phyloP scores from a whole-genome alignment of 352 stramenopile species.

The Pythium coloratum region DNA sequence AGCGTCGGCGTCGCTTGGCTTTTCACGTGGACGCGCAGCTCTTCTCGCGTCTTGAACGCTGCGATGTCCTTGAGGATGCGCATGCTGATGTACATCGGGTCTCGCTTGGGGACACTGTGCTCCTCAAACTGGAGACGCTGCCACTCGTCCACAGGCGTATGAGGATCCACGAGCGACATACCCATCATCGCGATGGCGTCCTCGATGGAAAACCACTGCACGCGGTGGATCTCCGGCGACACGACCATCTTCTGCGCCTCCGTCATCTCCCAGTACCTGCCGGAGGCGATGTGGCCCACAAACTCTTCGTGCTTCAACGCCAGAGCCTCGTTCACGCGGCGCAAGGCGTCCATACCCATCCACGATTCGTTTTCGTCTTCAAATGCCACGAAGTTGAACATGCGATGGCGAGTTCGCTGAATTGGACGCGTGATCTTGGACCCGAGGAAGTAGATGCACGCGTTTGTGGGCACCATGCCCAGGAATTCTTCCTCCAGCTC shows the following conservation, averaged over 20 bases:
- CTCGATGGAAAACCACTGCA: slow-evolving; percentile 60
- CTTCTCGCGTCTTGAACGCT: slow-evolving; percentile 23
- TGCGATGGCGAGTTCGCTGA: slow-evolving; percentile 44
- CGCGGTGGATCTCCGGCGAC: slow-evolving; percentile 52
- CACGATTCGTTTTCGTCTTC: slow-evolving; percentile 50
- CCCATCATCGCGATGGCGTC: slow-evolving; percentile 50
- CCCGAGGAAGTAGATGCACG: slow-evolving; percentile 37
- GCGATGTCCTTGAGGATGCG: slow-evolving; percentile 42
- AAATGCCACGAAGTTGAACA: slow-evolving; percentile 74
- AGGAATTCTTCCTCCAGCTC: slow-evolving; percentile 62
- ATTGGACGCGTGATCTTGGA: slow-evolving; percentile 52
- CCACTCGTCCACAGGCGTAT: slow-evolving; percentile 42
- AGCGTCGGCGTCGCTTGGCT: slow-evolving; percentile 27
- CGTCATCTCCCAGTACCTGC: slow-evolving; percentile 42
- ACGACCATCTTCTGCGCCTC: slow-evolving; percentile 43
- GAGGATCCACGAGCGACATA: slow-evolving; percentile 27
- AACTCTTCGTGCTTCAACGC: slow-evolving; percentile 42
- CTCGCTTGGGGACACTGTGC: slow-evolving; percentile 37
- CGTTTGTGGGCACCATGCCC: slow-evolving; percentile 27
- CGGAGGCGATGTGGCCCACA: slow-evolving; percentile 26
- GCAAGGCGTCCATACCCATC: slow-evolving; percentile 36
- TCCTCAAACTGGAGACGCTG: slow-evolving; percentile 38
- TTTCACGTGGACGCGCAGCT: slow-evolving; percentile 30
- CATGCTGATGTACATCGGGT: slow-evolving; percentile 60
- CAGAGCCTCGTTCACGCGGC: slow-evolving; percentile 44